Conservation (phyloP, 306 rosid genomes). For the Fagus crenata region DNA sequence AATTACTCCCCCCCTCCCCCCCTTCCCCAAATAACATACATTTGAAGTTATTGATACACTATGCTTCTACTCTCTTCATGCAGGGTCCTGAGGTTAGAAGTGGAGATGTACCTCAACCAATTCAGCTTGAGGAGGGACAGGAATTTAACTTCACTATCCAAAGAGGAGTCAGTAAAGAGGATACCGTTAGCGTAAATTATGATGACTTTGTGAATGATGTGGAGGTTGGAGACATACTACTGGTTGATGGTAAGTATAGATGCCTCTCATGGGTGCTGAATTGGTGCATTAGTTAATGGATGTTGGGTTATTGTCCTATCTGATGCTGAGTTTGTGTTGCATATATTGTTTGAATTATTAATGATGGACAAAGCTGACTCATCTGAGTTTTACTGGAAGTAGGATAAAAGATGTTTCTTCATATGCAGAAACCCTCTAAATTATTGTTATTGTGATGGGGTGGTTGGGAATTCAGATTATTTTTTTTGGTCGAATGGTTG, state of each 20-base stretch:
- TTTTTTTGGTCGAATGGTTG: too few relatives aligned
- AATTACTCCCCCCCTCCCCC: too few relatives aligned
- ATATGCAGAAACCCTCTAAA: not conserved
- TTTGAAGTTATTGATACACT: constrained; percentile 2
- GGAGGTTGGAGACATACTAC: constrained; percentile 76
- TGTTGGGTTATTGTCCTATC: not conserved
- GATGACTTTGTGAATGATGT: constrained; percentile 91
- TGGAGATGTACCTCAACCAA: constrained; percentile 79
- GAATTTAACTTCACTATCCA: constrained; percentile 79
- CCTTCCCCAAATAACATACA: too few relatives aligned
- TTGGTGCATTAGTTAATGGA: constrained; percentile 13
- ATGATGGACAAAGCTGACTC: not conserved
- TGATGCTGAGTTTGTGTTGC: constrained; percentile 9
- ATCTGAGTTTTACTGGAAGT: not conserved
- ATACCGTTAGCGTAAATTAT: constrained; percentile 88
- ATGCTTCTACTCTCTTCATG: constrained; percentile 30
- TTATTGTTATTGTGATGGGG: not conserved
- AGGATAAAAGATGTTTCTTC: not conserved
- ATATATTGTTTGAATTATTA: constrained; percentile 2
- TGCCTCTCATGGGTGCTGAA: constrained; percentile 7
- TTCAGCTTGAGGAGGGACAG: constrained; percentile 71
- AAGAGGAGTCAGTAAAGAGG: constrained; percentile 74
- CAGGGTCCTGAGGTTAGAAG: constrained; percentile 99
- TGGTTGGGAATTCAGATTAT: not conserved
- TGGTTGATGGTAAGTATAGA: constrained; percentile 73